Evolutionary conservation across 352 stramenopile species (phyloP), one percentile per base, ranked within the genome.

Genomic region (Thraustochytrium sp.): DNA sequence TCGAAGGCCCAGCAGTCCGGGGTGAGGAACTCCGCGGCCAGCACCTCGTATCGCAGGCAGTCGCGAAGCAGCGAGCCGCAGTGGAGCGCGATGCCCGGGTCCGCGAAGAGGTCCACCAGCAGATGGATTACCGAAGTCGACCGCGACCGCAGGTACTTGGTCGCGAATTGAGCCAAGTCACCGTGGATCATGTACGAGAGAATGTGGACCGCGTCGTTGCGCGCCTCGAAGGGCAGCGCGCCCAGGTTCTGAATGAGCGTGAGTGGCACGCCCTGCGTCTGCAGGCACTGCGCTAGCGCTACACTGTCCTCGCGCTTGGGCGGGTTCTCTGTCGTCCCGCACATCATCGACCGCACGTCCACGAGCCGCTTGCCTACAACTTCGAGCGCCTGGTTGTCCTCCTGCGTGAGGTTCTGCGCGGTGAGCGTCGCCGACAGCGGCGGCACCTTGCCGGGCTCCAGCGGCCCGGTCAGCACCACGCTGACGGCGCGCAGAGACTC

Each of bases 171-270:
- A 31, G 13, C 68, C 46, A 80, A 34, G 49, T 80, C 68, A 18
- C 68, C 40, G 34, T 80, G 68, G 68, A 80, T 80, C 68, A 80
- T 80, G 53, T 80, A 80, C 42, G 68, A 80, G n/a, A 80, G 46
- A 21, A 80, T 44, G 42, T 72, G 44, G 36, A 61, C 42, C 21
- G 68, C 68, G 49, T 80, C 68, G 49, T 80, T 80, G 29, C 68
- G 68, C n/a, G 53, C 53, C 68, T 80, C 68, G 34, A 80, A 80
- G 5, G 68, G 68, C 18, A 80, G 44, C 13, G 76, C 44, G 37
- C 68, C 68, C 26, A 80, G 42, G 53, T 80, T 80, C 68, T 80
- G 68, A 34, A 80, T 80, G 21, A 80, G 68, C 68, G 68, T 80
- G 5, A 80, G 68, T 2, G 68, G 68, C 37, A 80, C 68, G 68